phyloP scores from a whole-genome alignment of 2,329 filamentous ascomycete species.

The Ophiostoma australiae region DNA sequence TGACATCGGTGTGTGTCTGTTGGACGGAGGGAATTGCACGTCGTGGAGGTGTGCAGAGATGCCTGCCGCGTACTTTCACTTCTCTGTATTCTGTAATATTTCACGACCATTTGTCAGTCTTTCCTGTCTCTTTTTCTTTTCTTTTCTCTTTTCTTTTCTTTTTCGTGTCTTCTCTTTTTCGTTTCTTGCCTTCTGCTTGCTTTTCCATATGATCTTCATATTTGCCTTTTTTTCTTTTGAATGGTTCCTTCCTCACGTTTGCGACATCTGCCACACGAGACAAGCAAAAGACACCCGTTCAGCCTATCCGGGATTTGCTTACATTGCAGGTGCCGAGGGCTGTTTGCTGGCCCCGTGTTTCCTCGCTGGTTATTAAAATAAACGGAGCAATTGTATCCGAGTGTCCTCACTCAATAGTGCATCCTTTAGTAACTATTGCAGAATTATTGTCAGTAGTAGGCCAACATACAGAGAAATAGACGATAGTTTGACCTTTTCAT shows the following conservation, averaged over 20 bases:
- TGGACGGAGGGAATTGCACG: slow-evolving; percentile 1
- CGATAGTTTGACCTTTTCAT: neutral
- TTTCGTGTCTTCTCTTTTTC: neutral
- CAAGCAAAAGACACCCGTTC: neutral
- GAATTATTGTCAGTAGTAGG: neutral
- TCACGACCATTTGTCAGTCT: neutral
- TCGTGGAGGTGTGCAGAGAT: neutral
- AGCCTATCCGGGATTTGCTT: slow-evolving; percentile 8
- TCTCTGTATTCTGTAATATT: neutral
- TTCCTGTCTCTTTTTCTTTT: neutral
- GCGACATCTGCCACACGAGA: neutral
- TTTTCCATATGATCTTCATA: neutral
- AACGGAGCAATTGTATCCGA: neutral
- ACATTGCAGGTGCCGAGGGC: neutral
- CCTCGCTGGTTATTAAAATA: neutral
- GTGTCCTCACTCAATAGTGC: neutral
- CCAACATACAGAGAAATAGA: neutral
- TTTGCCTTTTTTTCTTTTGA: neutral
- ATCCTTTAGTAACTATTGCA: neutral
- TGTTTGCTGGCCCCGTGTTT: neutral
- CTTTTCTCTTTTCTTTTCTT: neutral
- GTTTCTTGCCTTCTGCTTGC: neutral
- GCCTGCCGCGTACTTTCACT: neutral
- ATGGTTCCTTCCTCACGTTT: neutral
- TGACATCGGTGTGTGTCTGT: slow-evolving; percentile 2